These are phyloP conservation scores for Echium plantagineum DNA, from an alignment of 257 asterid genomes.

Conservation along the genomic window DNA sequence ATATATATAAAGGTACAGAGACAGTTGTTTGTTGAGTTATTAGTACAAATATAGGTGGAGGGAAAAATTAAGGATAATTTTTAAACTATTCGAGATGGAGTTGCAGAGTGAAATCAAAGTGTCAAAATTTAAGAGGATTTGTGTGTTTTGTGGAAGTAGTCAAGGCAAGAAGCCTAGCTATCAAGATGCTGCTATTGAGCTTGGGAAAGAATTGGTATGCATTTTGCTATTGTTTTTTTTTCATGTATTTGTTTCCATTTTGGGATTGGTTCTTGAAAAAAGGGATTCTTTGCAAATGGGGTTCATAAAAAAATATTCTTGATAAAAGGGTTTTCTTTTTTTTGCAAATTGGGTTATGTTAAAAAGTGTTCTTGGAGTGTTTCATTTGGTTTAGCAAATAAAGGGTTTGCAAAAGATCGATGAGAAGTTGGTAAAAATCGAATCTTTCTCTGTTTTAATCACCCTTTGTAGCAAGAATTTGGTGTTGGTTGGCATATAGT, in stretches of 20 bases:
- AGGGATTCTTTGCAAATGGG: not conserved
- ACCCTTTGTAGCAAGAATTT: not conserved
- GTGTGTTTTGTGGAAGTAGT: slow-evolving; percentile 62
- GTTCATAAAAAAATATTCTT: slow-evolving; percentile 1
- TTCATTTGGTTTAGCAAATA: not conserved
- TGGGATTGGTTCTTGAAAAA: not conserved
- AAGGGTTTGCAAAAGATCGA: slow-evolving; percentile 10
- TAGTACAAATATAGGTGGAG: not conserved
- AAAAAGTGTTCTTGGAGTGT: not conserved
- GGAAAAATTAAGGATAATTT: too few relatives aligned
- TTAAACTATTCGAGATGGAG: slow-evolving; percentile 32
- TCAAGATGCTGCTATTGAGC: slow-evolving; percentile 62
- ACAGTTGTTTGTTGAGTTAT: not conserved
- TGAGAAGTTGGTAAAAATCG: slow-evolving; percentile 2
- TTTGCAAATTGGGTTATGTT: slow-evolving; percentile 4
- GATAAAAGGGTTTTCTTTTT: not conserved
- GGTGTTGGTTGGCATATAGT: not conserved
- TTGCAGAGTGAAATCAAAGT: slow-evolving; percentile 36
- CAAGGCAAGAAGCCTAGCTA: slow-evolving; percentile 41
- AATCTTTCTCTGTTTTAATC: slow-evolving; percentile 1
- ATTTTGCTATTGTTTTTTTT: not conserved
- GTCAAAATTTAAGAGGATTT: slow-evolving; percentile 53
- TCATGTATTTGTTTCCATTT: not conserved
- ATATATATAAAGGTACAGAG: slow-evolving; percentile 8
- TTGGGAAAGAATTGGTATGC: slow-evolving; percentile 49